Evolutionary conservation across 2,329 filamentous ascomycete genomes (phyloP).

Genomic region (Talaromyces sp.): DNA sequence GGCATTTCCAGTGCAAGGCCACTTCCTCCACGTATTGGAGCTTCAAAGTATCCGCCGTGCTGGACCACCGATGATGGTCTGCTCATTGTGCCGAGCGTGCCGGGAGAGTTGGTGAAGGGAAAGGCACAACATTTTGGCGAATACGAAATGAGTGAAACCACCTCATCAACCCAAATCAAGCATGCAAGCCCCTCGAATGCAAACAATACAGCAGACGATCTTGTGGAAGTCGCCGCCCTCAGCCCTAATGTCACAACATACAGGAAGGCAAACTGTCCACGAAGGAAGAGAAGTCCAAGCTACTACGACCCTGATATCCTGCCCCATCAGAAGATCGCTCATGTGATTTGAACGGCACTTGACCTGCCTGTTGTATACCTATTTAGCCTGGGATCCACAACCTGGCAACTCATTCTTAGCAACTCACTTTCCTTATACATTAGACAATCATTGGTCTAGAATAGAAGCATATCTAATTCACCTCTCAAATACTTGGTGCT

Average conservation of each 20-base stretch:
- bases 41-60: slow-evolving; percentile 14
- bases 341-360: slow-evolving; percentile 43
- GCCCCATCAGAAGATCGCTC: not conserved
- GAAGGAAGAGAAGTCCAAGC: slow-evolving; percentile 10
- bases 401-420: slow-evolving; percentile 7
- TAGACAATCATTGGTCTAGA: not conserved
- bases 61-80: slow-evolving; percentile 11
- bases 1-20: not conserved
- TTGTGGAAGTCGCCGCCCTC: not conserved
- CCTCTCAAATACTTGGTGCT: not conserved
- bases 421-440: slow-evolving; percentile 1
- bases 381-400: not conserved
- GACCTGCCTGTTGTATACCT: slow-evolving; percentile 65
- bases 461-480: not conserved
- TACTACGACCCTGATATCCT: slow-evolving; percentile 17
- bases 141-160: not conserved
- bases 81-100: slow-evolving; percentile 18
- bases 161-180: not conserved
- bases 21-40: not conserved
- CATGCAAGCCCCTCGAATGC: not conserved
- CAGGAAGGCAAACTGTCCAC: slow-evolving; percentile 12
- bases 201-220: not conserved
- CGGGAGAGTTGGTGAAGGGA: not conserved
- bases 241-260: slow-evolving; percentile 15
- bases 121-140: not conserved